Base-by-base conservation (phyloP, 345 rosid genomes). In the Eucalyptus sp. region DNA sequence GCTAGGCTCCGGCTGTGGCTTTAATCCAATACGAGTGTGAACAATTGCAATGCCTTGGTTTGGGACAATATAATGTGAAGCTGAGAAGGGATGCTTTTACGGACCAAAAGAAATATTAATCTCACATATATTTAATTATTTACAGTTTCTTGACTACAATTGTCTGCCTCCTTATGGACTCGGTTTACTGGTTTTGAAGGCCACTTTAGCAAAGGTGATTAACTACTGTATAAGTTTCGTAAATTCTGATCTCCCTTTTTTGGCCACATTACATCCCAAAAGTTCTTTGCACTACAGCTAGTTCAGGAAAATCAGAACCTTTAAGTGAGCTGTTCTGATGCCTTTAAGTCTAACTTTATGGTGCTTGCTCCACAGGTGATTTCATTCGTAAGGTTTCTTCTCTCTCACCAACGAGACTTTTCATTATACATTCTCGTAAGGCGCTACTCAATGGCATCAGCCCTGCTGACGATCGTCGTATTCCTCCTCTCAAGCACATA, bases 381-480 rank as follows among this genome's bases (percentile, higher is more conserved):
- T 97, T 98, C 93, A 92, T 97, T 88, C 89, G 95, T 91, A 95
- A 94, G 90, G 99, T 96, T 89, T 98, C 99, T 90, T 96, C 98
- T 71, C 92, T 93, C 33, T 97, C 99, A 88, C 98, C 99, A 83
- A 95, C 97, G 25, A 95, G 92, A 92, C 99, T 97, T 94, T 98
- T 98, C 92, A 93, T 97, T 89, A 92, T 98, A 93, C 99, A 98
- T 94, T 96, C 99, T 48, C 94, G 99, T 87, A 98, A 98, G 93
- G 99, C 98, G 64, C 91, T 97, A 81, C 95, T 97, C 56, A 93
- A 95, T 92, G 99, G 99, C 87, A 93, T 97, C 90, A 96, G 96
- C 90, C 99, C 99, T 41, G 94, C 99, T 88, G 98, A 96, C 91
- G 95, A 96, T 93, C 95, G 99, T 90, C 94, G 90, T 88, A 94